phyloP scores from a whole-genome alignment of 441 rosid species.

The Adansonia rubrostipa region DNA sequence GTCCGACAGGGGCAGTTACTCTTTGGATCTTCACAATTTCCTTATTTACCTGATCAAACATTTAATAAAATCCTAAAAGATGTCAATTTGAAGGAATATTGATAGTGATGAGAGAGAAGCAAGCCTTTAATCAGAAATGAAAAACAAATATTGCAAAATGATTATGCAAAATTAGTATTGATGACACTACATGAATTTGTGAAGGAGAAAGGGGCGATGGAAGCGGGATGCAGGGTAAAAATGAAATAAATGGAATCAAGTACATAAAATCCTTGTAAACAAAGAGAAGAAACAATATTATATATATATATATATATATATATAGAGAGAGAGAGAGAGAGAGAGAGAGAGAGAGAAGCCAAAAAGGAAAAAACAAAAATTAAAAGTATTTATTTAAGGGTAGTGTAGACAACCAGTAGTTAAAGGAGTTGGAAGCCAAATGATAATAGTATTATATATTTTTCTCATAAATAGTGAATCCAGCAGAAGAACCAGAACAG shows the following conservation, averaged over 20 bases:
- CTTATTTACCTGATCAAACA: constrained; percentile 64
- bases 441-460: background rate
- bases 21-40: constrained; percentile 95
- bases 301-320: background rate
- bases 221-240: background rate
- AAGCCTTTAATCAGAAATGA: background rate
- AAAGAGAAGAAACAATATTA: background rate
- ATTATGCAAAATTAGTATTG: background rate
- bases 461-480: background rate
- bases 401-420: background rate
- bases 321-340: background rate
- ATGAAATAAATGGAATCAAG: background rate
- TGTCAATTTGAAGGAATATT: background rate
- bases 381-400: background rate
- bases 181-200: background rate
- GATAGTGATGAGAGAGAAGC: background rate
- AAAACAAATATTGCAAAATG: constrained; percentile 9
- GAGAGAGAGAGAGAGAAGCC: background rate
- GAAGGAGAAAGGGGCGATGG: background rate
- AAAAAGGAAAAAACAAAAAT: background rate
- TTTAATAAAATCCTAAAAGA: background rate
- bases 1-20: constrained; percentile 95
- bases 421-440: background rate
- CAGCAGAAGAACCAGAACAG: constrained; percentile 12
- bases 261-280: background rate